Evolutionary conservation across 2,329 filamentous ascomycete species (phyloP).

Genomic region (Colletotrichum destructivum): DNA sequence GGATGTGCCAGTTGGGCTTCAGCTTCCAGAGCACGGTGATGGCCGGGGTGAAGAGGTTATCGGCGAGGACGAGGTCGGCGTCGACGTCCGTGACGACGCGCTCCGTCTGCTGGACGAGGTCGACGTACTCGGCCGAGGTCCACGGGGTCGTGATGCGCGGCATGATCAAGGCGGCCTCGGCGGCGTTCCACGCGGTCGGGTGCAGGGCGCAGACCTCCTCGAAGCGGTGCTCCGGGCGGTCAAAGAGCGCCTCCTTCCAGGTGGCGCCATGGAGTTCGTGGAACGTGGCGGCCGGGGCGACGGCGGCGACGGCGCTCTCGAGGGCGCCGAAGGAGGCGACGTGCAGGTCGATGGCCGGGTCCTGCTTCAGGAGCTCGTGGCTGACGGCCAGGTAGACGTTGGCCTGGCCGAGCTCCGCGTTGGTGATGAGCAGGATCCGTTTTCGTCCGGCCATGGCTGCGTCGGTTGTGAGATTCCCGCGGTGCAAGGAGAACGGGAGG

Average conservation of each 20-base stretch:
- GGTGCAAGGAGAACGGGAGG: background rate
- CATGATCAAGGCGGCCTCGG: constrained; percentile 15
- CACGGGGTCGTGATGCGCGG: constrained; percentile 30
- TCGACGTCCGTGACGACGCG: constrained; percentile 18
- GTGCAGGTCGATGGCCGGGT: constrained; percentile 36
- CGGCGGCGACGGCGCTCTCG: background rate
- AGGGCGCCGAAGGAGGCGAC: constrained; percentile 32
- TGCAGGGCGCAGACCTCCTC: constrained; percentile 8
- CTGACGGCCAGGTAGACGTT: constrained; percentile 46
- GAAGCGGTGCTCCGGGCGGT: constrained; percentile 14
- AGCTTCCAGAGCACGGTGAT: constrained; percentile 33
- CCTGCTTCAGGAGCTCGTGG: constrained; percentile 41
- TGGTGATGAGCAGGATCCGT: constrained; percentile 44
- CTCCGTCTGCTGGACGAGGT: constrained; percentile 23
- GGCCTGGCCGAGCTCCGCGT: constrained; percentile 46
- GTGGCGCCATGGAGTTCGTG: constrained; percentile 9
- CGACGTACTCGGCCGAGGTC: constrained; percentile 22
- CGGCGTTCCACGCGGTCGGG: constrained; percentile 29
- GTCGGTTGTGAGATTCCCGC: background rate
- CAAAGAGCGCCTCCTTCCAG: constrained; percentile 27
- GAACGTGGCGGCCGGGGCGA: background rate
- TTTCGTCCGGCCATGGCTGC: constrained; percentile 6
- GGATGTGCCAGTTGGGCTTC: constrained; percentile 28
- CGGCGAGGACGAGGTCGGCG: constrained; percentile 31
- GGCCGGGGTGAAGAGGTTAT: constrained; percentile 38